A percentile compares a stretch with the other conserved stretches of the same genome.
These are phyloP conservation scores for Aspergillus jensenii DNA, from an alignment of 2,329 filamentous ascomycete species.

Conservation along the genomic window DNA sequence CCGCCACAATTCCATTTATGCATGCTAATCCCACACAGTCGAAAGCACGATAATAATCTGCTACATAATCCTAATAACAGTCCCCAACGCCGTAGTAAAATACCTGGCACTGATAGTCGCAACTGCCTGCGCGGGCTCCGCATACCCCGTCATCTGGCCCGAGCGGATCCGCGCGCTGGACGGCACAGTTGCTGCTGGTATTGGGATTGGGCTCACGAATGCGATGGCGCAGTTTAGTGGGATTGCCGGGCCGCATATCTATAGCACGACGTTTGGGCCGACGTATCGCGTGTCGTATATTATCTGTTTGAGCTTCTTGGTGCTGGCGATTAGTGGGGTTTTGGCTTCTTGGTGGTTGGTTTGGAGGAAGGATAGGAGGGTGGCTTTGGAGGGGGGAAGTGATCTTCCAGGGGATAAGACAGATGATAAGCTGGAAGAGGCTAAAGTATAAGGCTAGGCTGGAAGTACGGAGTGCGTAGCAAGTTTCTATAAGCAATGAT, in stretches of 20 bases:
- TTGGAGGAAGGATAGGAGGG: constrained; percentile 1
- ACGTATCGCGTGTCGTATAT: constrained; percentile 38
- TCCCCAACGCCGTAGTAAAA: constrained; percentile 34
- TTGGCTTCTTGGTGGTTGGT: constrained; percentile 26
- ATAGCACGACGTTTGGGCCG: constrained; percentile 42
- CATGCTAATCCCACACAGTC: constrained; percentile 20
- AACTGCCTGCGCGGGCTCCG: constrained; percentile 38
- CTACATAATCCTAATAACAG: constrained; percentile 41
- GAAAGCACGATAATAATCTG: constrained; percentile 40
- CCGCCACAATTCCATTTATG: fast-evolving
- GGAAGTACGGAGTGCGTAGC: too few species aligned
- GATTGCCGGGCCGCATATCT: constrained; percentile 44
- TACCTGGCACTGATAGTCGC: constrained; percentile 40
- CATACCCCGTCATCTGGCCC: constrained; percentile 47
- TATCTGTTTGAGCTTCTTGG: constrained; percentile 35
- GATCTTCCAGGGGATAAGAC: background rate
- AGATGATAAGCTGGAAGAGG: background rate
- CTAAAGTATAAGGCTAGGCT: too few species aligned
- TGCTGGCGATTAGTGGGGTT: constrained; percentile 30
- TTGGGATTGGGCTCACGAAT: constrained; percentile 46
- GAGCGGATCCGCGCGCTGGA: constrained; percentile 44
- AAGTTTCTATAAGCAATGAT: too few species aligned
- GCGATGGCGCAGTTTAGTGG: constrained; percentile 46
- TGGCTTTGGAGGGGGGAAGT: background rate
- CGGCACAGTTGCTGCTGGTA: constrained; percentile 41